Evolutionary conservation across 495 filamentous ascomycete genomes (phyloP), one percentile per base, ranked within the genome.

Genomic region (Umbilicaria muhlenbergii): DNA sequence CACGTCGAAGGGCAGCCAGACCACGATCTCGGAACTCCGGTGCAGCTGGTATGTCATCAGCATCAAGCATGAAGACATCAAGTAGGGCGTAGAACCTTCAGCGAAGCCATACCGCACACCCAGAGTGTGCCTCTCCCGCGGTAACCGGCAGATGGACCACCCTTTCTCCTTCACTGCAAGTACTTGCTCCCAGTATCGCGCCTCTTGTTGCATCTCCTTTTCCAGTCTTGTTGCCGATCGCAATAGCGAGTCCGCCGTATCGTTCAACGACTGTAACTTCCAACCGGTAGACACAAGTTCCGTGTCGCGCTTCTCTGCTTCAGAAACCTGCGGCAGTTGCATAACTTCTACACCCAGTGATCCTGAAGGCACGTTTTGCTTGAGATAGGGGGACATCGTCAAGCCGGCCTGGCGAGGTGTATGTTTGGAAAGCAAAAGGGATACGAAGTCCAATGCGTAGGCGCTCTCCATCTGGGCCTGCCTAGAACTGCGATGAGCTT

Each of bases 91-190:
- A 28, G 24, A 28, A 74, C 75, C 72, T 65, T 93, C 88, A 11
- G 78, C 65, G 58, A 93, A 94, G 11, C 92, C 92, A 64, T 85
- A 94, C 44, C 77, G 76, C 33, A 96, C 89, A 32, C 77, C 86
- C 28, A 96, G 64, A 2, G 77, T 78, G 53, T 85, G 75, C 41
- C 68, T 69, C 33, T 89, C 78, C 18, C 78, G 69, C 1, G 86
- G 83, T 18, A 87, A 53, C 18, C 80, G 69, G 50, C 74, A 85
- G 7, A 94, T 55, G 18, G 83, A 73, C 89, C 91, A 99, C 3
- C 87, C 84, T 24, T 78, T 77, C 36, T 87, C 74, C 48, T 78
- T 83, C 21, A 96, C 73, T 16, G 76, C 74, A 28, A 94, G 59
- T 1, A 94, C 73, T 52, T 94, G 76, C 39, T 79, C 68, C 92